Base-by-base conservation (phyloP, 495 filamentous ascomycete species). In the Talaromyces wortmannii region DNA sequence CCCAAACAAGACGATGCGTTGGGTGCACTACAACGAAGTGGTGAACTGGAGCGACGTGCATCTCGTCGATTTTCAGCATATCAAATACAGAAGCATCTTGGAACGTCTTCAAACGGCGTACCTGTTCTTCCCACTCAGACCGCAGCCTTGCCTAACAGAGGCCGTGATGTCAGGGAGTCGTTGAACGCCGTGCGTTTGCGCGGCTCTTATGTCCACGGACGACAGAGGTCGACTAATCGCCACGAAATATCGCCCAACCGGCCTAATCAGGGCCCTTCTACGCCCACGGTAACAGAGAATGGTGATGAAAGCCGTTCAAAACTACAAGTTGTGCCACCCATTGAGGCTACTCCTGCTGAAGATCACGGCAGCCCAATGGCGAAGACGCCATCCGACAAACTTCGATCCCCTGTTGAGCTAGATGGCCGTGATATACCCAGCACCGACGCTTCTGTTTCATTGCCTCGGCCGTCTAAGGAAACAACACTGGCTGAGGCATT, bases 41-140 rank as follows among this genome's bases (percentile, higher is more conserved):
- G 91, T 5, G 90, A 96, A 55, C 74, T 97, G n/a, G 92, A 97
- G 63, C 81, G 94, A 59, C 82, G 94, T 60, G 95, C 94, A 8
- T 97, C 95, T 4, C 79, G 92, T 61, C 76, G 94, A 60, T 97
- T 97, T 64, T 97, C 92, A 31, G 85, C 87, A 43, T 98, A 97
- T 70, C 95, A 97, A 61, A 92, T 97, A 47, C 89, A 89, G 18
- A 97, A 95, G 61, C 90, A 95, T 56, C 78, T 97, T 4, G 94
- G 92, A 2, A 80, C 84, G 23, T 86, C 86, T 32, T 78, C 88
- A 12, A 89, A 85, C 65, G 91, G 88, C 15, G 83, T 97, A 6
- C 90, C 91, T 5, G 88, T 95, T 72, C 75, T 96, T 7, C 90
- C 92, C 33, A 73, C 86, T 8, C 91, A 96, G 60, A 92, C 88